Percentiles rank a stretch among this genome's conserved stretches.
phyloP scores from a whole-genome alignment of 169 alveolate genomes.

The Eimeria nieschulzi region DNA sequence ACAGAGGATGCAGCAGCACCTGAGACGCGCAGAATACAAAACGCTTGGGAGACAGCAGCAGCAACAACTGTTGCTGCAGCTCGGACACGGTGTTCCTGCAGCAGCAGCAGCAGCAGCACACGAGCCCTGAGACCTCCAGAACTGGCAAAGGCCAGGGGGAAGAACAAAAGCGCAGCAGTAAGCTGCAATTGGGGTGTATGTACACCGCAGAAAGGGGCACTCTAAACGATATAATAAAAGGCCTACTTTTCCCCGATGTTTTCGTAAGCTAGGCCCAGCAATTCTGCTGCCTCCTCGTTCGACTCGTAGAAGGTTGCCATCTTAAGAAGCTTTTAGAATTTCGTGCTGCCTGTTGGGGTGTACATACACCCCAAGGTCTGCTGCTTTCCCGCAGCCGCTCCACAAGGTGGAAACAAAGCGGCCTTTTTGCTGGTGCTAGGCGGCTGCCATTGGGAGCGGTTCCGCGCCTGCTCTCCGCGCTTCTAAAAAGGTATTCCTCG shows the following conservation, averaged over 20 bases:
- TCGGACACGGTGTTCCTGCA: not conserved
- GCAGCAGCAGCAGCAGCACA: constrained; percentile 8
- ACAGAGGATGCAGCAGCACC: not conserved
- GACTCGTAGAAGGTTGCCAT: constrained; percentile 6
- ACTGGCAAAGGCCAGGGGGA: not conserved
- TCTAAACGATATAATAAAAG: not conserved
- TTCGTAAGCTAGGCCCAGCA: not conserved
- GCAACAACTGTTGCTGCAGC: not conserved
- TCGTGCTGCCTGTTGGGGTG: not conserved
- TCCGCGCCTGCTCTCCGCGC: too few species aligned
- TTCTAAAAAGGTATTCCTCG: too few species aligned
- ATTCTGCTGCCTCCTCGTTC: not conserved
- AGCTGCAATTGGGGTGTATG: not conserved
- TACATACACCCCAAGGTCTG: not conserved
- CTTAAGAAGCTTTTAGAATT: not conserved
- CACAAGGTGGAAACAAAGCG: too few species aligned
- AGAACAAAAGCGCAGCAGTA: not conserved
- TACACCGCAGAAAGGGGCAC: too few species aligned
- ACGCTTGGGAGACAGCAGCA: constrained; percentile 5
- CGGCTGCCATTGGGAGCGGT: too few species aligned
- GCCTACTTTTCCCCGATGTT: not conserved
- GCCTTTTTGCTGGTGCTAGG: too few species aligned
- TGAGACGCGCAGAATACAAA: not conserved
- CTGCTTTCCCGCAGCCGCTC: not conserved
- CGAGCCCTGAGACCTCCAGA: not conserved